Base-by-base conservation (phyloP, 495 filamentous ascomycete species). In the Jackrogersella minutella region DNA sequence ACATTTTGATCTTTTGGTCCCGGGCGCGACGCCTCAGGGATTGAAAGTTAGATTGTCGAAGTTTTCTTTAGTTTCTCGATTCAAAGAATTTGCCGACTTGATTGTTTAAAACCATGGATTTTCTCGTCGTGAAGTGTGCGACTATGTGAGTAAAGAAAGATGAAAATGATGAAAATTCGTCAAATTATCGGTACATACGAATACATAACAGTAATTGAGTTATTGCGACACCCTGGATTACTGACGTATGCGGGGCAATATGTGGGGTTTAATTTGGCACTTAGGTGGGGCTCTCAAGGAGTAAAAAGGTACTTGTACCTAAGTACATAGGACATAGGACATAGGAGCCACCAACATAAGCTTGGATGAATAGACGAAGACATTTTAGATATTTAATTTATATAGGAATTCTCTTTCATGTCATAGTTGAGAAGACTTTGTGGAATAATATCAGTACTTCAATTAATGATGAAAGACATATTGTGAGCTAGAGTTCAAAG, bases 231-330 rank as follows among this genome's bases (percentile, higher is more conserved):
- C 30, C 41, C 17, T 57, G 40, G 40, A 47, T 58, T 31, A 62
- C 66, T 70, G 67, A 70, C 67, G 67, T 70, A 70, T 58, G 67
- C 67, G 67, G 67, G 67, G 67, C 58, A 14, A 17, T n/a, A n/a
- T 52, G 60, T 60, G 60, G 66, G 51, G 56, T 53, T 40, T 24
- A 14, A 46, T 22, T n/a, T 41, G 26, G 24, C 37, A 37, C 10
- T 41, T 59, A 24, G 28, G 53, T 31, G 31, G 51, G 41, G 41
- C 39, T 31, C 24, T 33, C 24, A 30, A 26, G n/a, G n/a, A 34
- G 24, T 56, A 40, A 14, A 30, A 21, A 28, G 41, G 34, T 63
- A 56, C 41, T n/a, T n/a, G n/a, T n/a, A n/a, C n/a, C n/a, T n/a
- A n/a, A n/a, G 26, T 30, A 30, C 26, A 30, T 30, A 30, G 3